These are phyloP conservation scores for Acorus calamus DNA, from an alignment of 106 monocot genomes.

Conservation along the genomic window DNA sequence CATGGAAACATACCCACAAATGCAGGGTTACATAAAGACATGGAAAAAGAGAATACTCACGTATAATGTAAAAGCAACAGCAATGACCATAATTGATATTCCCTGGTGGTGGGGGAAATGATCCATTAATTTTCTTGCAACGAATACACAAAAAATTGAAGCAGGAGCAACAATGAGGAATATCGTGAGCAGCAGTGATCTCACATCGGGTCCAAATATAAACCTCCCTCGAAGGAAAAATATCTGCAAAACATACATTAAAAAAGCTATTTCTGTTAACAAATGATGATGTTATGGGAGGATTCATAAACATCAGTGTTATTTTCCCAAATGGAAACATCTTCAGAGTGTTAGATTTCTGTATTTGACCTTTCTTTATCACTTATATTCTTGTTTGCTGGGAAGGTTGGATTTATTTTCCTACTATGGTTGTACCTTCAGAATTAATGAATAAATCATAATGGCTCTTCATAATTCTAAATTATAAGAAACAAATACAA, in stretches of 20 bases:
- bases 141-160: slow-evolving; percentile 69
- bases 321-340: too few relatives aligned
- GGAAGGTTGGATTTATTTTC: too few relatives aligned
- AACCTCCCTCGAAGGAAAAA: slow-evolving; percentile 79
- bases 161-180: slow-evolving; percentile 81
- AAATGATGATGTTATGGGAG: not conserved
- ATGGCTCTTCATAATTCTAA: too few relatives aligned
- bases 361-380: too few relatives aligned
- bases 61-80: slow-evolving; percentile 69
- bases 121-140: slow-evolving; percentile 81
- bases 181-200: slow-evolving; percentile 84
- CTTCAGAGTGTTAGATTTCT: too few relatives aligned
- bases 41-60: slow-evolving; percentile 41
- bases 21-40: not conserved
- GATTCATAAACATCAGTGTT: too few relatives aligned
- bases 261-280: not conserved
- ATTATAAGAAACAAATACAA: too few relatives aligned
- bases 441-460: too few relatives aligned
- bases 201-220: slow-evolving; percentile 93
- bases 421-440: too few relatives aligned
- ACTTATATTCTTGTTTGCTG: too few relatives aligned
- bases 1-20: not conserved
- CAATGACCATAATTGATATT: slow-evolving; percentile 67
- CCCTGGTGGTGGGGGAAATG: slow-evolving; percentile 60
- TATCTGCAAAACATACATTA: slow-evolving; percentile 37